Evolutionary conservation across 768 basidiomycete genomes (phyloP), one percentile per base, ranked within the genome.

Genomic region (Pleurotus cornucopiae): DNA sequence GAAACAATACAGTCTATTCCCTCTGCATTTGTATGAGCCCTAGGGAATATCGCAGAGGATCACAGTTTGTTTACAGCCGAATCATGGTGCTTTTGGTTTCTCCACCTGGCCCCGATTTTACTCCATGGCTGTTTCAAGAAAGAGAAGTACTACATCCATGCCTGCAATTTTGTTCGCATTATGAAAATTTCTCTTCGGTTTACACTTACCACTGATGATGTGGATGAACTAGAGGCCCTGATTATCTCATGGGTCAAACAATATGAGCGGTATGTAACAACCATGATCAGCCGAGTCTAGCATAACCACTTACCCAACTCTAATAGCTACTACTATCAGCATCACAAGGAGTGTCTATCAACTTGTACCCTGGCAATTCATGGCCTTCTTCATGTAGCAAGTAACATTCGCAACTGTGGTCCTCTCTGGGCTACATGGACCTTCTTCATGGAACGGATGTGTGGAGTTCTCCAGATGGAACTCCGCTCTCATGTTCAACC

Each of bases 341-440:
- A 71, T 49, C 14, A 64, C 21, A 41, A 49, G 18, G 43, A 62
- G 9, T 58, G 67, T 12, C 56, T 74, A 18, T 60, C 67, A 6
- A 48, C 61, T 1, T 76, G 72, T 54, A 56, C 67, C 1, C 51
- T 71, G 4, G 66, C 66, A 1, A 62, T 75, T 1, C 74, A 76
- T 62, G 67, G 58, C 3, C 57, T 75, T 0, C 62, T 74, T 1
- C 73, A 75, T 49, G 46, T 73, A 49, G 60, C 62, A 12, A 62
- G 70, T 48, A 60, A 64, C 25, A 73, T 75, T 38, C 46, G 62
- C 0, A 46, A 49, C 12, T 64, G 64, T 57, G 73, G 70, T 1
- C 72, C 73, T n/a, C 60, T 66, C 1, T 73, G 72, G 66, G 47
- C 64, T 0, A 66, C 60, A 7, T 74, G 73, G 74, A 64, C 70